Evolutionary conservation across 768 basidiomycete species (phyloP).

Genomic region (Paxillus rubicundulus): DNA sequence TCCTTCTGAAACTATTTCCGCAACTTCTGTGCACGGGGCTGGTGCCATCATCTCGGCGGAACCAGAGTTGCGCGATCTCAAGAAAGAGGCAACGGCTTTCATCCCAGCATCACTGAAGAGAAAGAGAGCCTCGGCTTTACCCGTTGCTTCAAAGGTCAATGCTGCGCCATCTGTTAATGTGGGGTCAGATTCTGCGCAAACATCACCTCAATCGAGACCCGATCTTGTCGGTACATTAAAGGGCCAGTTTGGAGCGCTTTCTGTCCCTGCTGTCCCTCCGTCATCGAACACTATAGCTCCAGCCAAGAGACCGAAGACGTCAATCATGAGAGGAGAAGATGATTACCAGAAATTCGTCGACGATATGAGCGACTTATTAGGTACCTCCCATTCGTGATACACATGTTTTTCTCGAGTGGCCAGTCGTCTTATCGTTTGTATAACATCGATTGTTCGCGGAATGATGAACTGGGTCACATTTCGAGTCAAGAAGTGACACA

Average conservation of each 20-base stretch:
- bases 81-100: conserved; percentile 93
- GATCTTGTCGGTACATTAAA: conserved; percentile 65
- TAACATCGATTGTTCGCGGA: no score
- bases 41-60: conserved; percentile 78
- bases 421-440: no score
- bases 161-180: conserved; percentile 58
- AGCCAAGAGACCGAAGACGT: conserved; percentile 20
- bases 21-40: conserved; percentile 37
- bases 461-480: no score
- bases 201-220: conserved; percentile 46
- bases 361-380: conserved; percentile 69
- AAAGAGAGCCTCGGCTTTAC: conserved; percentile 47
- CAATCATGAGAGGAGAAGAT: conserved; percentile 46
- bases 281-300: conserved; percentile 13
- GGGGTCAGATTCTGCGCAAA: conserved; percentile 23
- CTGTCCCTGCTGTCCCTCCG: conserved; percentile 17
- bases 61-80: conserved; percentile 87
- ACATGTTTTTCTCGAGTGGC: neutral
- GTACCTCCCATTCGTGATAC: conserved; percentile 19
- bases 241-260: conserved; percentile 51
- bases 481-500: no score
- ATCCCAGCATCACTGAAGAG: conserved; percentile 81
- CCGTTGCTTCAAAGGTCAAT: conserved; percentile 47
- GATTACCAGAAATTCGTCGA: conserved; percentile 78
- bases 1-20: conserved; percentile 40